phyloP scores from a whole-genome alignment of 345 rosid genomes.

The Carallia pectinifolia region DNA sequence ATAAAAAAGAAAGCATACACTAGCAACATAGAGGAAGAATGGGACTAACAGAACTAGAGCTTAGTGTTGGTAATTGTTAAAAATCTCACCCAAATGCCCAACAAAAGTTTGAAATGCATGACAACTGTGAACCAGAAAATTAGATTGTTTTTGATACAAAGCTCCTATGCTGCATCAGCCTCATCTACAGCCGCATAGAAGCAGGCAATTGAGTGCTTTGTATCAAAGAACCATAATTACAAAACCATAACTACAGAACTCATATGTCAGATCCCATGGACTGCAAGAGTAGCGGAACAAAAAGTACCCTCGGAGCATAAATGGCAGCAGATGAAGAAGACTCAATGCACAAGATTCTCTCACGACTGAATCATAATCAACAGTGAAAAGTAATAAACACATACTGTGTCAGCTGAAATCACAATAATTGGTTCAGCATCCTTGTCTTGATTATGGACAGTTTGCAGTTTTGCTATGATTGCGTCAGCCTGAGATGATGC shows the following conservation, averaged over 20 bases:
- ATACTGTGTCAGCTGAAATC: constrained; percentile 76
- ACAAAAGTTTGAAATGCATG: too few species aligned
- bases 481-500: constrained; percentile 68
- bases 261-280: neutral
- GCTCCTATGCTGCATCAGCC: neutral
- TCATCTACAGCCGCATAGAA: neutral
- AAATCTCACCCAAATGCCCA: neutral
- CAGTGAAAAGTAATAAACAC: constrained; percentile 29
- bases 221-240: neutral
- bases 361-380: constrained; percentile 8
- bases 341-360: constrained; percentile 8
- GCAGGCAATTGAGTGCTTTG: neutral
- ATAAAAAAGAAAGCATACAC: neutral
- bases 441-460: constrained; percentile 25
- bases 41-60: neutral
- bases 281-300: constrained; percentile 2
- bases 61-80: neutral
- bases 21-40: neutral
- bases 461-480: constrained; percentile 45
- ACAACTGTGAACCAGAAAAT: neutral
- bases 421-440: constrained; percentile 43
- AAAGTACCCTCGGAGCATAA: constrained; percentile 43
- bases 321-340: constrained; percentile 30
- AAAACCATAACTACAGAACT: neutral
- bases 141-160: neutral